phyloP scores from a whole-genome alignment of 257 asterid species.

The Rhazya stricta region DNA sequence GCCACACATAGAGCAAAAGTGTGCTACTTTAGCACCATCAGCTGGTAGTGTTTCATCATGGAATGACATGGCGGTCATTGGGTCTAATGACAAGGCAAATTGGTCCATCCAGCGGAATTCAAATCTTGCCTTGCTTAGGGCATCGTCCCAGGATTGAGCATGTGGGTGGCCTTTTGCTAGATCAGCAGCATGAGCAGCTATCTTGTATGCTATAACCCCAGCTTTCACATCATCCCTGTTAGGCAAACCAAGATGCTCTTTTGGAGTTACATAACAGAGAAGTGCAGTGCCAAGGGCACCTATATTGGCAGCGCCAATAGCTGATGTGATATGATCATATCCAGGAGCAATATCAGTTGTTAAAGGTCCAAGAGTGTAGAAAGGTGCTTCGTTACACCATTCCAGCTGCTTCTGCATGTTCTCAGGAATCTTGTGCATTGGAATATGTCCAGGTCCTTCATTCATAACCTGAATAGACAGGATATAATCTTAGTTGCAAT shows the following conservation, averaged over 20 bases:
- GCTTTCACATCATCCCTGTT: slow-evolving; percentile 79
- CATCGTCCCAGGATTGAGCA: slow-evolving; percentile 92
- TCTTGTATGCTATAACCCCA: slow-evolving; percentile 81
- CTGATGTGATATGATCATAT: slow-evolving; percentile 91
- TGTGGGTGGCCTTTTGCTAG: slow-evolving; percentile 81
- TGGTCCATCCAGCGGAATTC: slow-evolving; percentile 99
- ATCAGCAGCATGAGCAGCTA: slow-evolving; percentile 95
- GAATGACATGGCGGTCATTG: slow-evolving; percentile 86
- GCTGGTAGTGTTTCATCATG: slow-evolving; percentile 93
- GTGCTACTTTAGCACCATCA: slow-evolving; percentile 98
- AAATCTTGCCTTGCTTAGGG: slow-evolving; percentile 90
- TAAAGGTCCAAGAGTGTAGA: slow-evolving; percentile 89
- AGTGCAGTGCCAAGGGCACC: slow-evolving; percentile 97
- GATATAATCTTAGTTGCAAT: background rate
- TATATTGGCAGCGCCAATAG: slow-evolving; percentile 91
- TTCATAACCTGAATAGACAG: slow-evolving; percentile 69
- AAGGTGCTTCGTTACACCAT: slow-evolving; percentile 96
- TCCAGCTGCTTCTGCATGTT: slow-evolving; percentile 94
- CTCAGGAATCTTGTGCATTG: slow-evolving; percentile 91
- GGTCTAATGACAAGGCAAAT: slow-evolving; percentile 88
- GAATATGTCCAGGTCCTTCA: slow-evolving; percentile 93
- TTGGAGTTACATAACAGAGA: slow-evolving; percentile 88
- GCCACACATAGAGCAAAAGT: slow-evolving; percentile 96
- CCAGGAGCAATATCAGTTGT: slow-evolving; percentile 96
- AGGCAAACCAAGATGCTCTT: slow-evolving; percentile 90